These are phyloP conservation scores for Beta macrorhiza DNA, from an alignment of 179 eudicot genomes.

Conservation along the genomic window DNA sequence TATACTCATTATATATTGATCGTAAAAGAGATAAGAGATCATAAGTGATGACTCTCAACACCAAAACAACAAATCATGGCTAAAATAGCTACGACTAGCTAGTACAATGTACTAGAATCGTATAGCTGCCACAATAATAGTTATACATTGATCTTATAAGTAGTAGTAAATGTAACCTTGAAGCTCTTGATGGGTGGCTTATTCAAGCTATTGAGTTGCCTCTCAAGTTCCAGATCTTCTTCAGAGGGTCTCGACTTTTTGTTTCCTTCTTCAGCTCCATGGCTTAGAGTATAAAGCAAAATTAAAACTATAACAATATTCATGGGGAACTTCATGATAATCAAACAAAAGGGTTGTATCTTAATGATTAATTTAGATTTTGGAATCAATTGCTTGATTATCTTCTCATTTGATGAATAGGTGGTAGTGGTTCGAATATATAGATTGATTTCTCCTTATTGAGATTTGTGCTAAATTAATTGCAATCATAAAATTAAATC, in stretches of 20 bases:
- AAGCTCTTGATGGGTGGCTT: slow-evolving; percentile 26
- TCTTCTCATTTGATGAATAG: neutral
- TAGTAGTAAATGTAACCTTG: slow-evolving; percentile 5
- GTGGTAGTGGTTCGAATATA: no score
- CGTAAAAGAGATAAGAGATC: no score
- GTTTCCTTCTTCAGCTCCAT: slow-evolving; percentile 13
- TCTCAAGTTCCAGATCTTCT: slow-evolving; percentile 8
- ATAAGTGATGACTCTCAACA: no score
- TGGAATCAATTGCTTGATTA: neutral
- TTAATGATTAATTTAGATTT: neutral
- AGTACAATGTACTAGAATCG: no score
- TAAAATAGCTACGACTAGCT: no score
- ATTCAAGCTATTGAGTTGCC: slow-evolving; percentile 26
- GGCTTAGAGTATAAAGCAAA: slow-evolving; percentile 7
- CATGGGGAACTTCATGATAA: slow-evolving; percentile 10
- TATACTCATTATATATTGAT: no score
- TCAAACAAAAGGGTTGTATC: neutral
- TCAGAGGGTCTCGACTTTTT: neutral
- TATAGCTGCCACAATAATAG: no score
- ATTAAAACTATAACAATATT: neutral
- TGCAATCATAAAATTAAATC: no score
- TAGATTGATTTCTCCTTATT: no score
- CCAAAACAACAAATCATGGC: no score
- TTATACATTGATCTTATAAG: no score
- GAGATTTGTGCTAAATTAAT: no score